phyloP scores from a whole-genome alignment of 2,329 filamentous ascomycete genomes.

The Podosphaera xanthii region DNA sequence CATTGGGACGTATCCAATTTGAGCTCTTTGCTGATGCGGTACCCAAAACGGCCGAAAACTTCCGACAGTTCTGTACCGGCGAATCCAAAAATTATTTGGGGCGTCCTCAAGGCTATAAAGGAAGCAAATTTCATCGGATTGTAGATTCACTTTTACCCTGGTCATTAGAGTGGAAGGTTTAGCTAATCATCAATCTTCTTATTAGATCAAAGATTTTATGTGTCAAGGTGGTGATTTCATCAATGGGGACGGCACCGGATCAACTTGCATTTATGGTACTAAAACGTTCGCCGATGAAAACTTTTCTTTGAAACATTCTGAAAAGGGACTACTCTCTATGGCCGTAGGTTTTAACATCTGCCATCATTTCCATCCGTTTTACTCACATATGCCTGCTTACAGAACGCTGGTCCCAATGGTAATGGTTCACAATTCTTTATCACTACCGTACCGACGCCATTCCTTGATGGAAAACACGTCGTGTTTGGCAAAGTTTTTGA shows the following conservation, averaged over 20 bases:
- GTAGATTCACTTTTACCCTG: constrained; percentile 25
- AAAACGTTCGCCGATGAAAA: constrained; percentile 80
- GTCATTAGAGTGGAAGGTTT: neutral
- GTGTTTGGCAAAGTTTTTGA: constrained; percentile 83
- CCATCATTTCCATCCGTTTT: neutral
- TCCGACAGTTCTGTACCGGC: constrained; percentile 89
- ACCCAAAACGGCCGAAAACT: constrained; percentile 84
- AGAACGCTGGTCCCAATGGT: constrained; percentile 80
- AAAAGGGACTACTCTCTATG: constrained; percentile 72
- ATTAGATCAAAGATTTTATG: constrained; percentile 86
- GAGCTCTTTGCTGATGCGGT: constrained; percentile 73
- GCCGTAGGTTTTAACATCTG: constrained; percentile 38
- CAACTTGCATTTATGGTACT: constrained; percentile 67
- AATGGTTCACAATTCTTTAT: constrained; percentile 98
- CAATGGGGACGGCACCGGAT: constrained; percentile 79
- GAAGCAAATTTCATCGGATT: constrained; percentile 80
- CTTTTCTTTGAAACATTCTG: constrained; percentile 57
- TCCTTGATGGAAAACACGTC: constrained; percentile 81
- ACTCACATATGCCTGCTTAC: neutral
- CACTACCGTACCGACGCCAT: constrained; percentile 68
- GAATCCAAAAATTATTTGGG: constrained; percentile 62
- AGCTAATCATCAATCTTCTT: neutral
- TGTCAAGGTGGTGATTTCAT: constrained; percentile 92
- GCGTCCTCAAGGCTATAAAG: constrained; percentile 79
- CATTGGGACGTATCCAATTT: constrained; percentile 69